Base-by-base conservation (phyloP, 2,329 filamentous ascomycete species). In the Nigrospora osmanthi region DNA sequence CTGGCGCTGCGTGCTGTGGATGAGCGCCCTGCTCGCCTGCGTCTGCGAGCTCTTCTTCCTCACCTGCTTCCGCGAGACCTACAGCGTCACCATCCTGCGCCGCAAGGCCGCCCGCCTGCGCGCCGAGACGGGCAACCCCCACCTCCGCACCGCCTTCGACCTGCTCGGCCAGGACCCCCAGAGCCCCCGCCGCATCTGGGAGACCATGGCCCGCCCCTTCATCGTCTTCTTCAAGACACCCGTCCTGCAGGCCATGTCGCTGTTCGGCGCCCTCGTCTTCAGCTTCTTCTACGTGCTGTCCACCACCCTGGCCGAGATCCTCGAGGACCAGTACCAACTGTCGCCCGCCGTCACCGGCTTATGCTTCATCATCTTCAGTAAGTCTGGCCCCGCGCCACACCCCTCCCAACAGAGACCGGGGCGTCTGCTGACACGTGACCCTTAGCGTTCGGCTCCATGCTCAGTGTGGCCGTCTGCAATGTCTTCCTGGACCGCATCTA, bases 31-130 rank as follows among this genome's bases (percentile, higher is more conserved):
- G 0, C 54, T 81, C 28, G 72, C 76, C 0, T 56, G 64, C 6
- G 49, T 65, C 2, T 76, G 72, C 49, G 76, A 78, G 57, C 31
- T 76, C 0, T 40, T 71, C 4, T 76, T 81, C 49, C 56, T 81
- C 9, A 61, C 62, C 0, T 71, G 63, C 53, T 79, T 77, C 53
- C 62, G 69, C 6, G 81, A 85, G 62, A 84, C 81, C 12, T 84
- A 83, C 59, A 75, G 73, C 53, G 68, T 79, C 35, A 62, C 69
- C 1, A 78, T 83, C 38, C 59, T 83, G 36, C 59, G 68, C 37
- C 64, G 65, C 3, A 62, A 69, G 42, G 73, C 63, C 6, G 58
- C 57, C 16, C 55, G 54, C 37, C 47, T 63, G 46, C 56, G 60
- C 11, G 37, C 32, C 6, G 62, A 62, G 40, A 61, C 59, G 2